Evolutionary conservation across 225 moss, liverwort and hornwort species (phyloP).

Genomic region (Sphagnum contortum): DNA sequence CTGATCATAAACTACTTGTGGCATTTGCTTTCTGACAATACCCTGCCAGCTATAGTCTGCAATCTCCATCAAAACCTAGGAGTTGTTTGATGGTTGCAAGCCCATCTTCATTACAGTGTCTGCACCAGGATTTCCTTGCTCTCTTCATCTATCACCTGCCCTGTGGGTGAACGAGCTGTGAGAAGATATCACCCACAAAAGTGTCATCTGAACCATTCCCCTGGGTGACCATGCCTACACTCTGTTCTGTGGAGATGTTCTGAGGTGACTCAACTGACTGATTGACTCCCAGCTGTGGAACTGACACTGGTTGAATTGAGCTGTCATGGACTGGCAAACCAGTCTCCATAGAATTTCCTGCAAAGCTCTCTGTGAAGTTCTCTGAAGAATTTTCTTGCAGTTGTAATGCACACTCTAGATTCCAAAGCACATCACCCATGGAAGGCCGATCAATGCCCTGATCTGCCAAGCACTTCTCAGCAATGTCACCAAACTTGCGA

Average conservation of each 20-base stretch:
- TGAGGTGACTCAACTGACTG: conserved; percentile 38
- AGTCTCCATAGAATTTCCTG: conserved; percentile 24
- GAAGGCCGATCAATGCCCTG: conserved; percentile 91
- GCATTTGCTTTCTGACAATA: no score
- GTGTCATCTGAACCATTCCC: conserved; percentile 73
- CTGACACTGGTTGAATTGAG: background rate
- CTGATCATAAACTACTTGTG: no score
- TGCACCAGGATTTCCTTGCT: no score
- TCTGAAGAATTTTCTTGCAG: conserved; percentile 54
- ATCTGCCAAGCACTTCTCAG: conserved; percentile 96
- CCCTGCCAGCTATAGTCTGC: no score
- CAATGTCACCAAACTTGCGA: conserved; percentile 79
- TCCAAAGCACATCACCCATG: conserved; percentile 97
- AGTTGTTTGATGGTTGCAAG: no score
- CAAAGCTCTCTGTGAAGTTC: conserved; percentile 21
- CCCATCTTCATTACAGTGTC: no score
- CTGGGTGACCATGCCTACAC: conserved; percentile 35
- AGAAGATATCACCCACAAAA: conserved; percentile 82
- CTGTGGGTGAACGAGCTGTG: conserved; percentile 93
- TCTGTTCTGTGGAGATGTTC: conserved; percentile 36
- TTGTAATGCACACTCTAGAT: conserved; percentile 92
- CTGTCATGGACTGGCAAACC: conserved; percentile 14
- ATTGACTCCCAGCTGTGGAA: conserved; percentile 26
- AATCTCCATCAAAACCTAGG: no score
- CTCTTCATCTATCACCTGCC: conserved; percentile 55